Base-by-base conservation (phyloP, 75 land plant genomes). In the Gnetum montanum region DNA sequence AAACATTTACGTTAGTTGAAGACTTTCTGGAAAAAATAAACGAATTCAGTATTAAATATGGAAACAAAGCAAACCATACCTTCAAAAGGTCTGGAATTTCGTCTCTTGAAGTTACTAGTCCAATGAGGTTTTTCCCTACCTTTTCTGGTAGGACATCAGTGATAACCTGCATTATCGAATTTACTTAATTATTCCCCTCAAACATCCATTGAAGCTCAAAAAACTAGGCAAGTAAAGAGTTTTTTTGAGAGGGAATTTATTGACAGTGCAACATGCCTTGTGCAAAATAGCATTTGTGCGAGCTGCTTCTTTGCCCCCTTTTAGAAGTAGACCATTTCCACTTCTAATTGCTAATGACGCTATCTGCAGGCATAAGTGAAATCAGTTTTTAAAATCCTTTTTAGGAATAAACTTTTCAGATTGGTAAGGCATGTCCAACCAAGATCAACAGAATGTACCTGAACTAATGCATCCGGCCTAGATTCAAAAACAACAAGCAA, bases 381-480 rank as follows among this genome's bases (percentile, higher is more conserved):
- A 50, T 26, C 16, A 45, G 18, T 44, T 2, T 44, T 19, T 19
- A 44, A 19, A 23, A 44, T 44, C 22, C n/a, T n/a, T n/a, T n/a
- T n/a, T n/a, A n/a, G n/a, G n/a, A n/a, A n/a, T n/a, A n/a, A n/a
- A n/a, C n/a, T n/a, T n/a, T n/a, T n/a, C n/a, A n/a, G n/a, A n/a
- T n/a, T n/a, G n/a, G n/a, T n/a, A n/a, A n/a, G n/a, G n/a, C n/a
- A n/a, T n/a, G n/a, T n/a, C n/a, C n/a, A n/a, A n/a, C n/a, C n/a
- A n/a, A n/a, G n/a, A n/a, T n/a, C n/a, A n/a, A 52, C 4, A n/a
- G 7, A 23, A 35, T 16, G 33, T 72, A 94, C 98, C 97, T 95
- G 99, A 48, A 90, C 99, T 46, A 95, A 71, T 11, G 99, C 99
- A 78, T 95, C 99, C 46, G 99, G 99, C 22, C 97, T 76, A 54